Evolutionary conservation across 345 rosid genomes (phyloP), one percentile per base, ranked within the genome.

Genomic region (Laguncularia racemosa): DNA sequence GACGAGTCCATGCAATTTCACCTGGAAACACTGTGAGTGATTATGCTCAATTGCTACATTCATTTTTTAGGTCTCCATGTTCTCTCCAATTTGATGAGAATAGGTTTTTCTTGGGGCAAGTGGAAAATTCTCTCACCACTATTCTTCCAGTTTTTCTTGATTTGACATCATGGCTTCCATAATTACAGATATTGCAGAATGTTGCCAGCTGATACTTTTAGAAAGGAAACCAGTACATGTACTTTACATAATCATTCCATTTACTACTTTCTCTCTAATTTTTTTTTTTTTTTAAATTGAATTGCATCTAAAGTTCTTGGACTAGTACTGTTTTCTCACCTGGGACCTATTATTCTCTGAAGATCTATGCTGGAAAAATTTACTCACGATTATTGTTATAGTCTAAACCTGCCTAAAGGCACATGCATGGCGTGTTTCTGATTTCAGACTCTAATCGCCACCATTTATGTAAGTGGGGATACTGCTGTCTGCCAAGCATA

Each of bases 21-120:
- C 89, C 87, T 14, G 98, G 98, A 63, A 86, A 91, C 75, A 72
- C 96, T 59, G 98, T 91, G 78, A 67, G 88, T 65, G 57, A 57
- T 52, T 56, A 60, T 68, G 62, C 58, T 28, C 55, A 20, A 60
- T 56, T 48, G 50, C 53, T 53, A 44, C 26, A 67, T 59, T 50
- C 16, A 15, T 13, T 10, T 20, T 60, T 11, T 52, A 45, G 28
- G 28, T 13, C 16, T 19, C 28, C 26, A 15, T 51, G 13, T 51
- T 14, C 26, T 14, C 26, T 19, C 4, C 38, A 50, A 17, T 14
- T 51, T 50, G 44, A 50, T 57, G n/a, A 33, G 40, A 33, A 6
- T 33, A 10, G 7, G 40, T 33, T 33, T 33, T 33, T 33, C 9
- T n/a, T 33, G 40, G 40, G 40, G 10, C 40, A 33, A 33, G 40